Base-by-base conservation (phyloP, 371 early-diverging fungal species). In the Rhizopus sp. region DNA sequence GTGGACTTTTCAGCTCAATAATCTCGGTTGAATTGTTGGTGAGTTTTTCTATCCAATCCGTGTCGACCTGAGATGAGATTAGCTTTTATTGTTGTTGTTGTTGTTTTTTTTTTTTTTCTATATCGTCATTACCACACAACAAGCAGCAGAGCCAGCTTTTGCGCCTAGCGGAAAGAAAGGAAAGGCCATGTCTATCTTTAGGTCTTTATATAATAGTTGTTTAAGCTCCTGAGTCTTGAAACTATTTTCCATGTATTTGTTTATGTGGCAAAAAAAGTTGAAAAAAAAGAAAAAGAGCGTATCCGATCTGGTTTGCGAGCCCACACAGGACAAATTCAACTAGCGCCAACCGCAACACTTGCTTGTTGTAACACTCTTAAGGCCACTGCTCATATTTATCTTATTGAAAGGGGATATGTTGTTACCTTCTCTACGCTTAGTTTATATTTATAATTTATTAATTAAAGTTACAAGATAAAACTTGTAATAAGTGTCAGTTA, bases 121-220 rank as follows among this genome's bases (percentile, higher is more conserved):
- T n/a, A n/a, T 34, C 31, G 33, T 8, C 37, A 50, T 55, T 83
- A 84, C 85, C 65, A 86, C 83, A 62, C 85, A 83, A 60, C 86
- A 86, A 7, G 83, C 85, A 29, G 80, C 79, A 35, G 80, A 75
- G 5, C 85, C 82, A 12, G 72, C 60, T 32, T 71, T 57, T 33
- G 77, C 72, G 33, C 79, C 84, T 23, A 73, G 72, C 1, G 86
- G 76, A 42, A 83, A 80, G 55, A 78, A 81, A 7, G 85, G 83
- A 69, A 86, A 86, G 5, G 85, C 86, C 23, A 86, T 75, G 50
- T 84, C 77, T 34, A 86, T 78, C 37, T 75, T 69, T 30, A 86
- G 69, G 59, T 84, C 85, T 53, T 72, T 63, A 16, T 73, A 69
- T 58, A 86, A 80, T 45, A 42, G 61, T 47, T 54, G 61, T 54